Evolutionary conservation across 495 filamentous ascomycete species (phyloP), one percentile per base, ranked within the genome.

Genomic region (Annulohypoxylon maeteangense): DNA sequence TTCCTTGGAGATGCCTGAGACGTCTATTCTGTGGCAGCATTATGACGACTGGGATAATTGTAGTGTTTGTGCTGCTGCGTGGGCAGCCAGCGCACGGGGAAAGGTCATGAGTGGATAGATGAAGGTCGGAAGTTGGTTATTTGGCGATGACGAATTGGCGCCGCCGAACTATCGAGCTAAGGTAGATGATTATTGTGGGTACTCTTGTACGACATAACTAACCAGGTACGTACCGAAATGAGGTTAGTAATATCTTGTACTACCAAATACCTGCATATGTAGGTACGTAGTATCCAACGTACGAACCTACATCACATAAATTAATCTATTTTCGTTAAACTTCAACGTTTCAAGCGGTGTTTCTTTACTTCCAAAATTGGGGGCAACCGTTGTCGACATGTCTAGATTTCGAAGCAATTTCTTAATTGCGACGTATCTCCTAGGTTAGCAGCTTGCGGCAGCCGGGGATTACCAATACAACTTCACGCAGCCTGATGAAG

Each of bases 1-100:
- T 89, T 56, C 92, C 93, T 68, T 92, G 89, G 14, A 99, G 84
- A 82, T 98, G 94, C 56, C 95, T 89, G 27, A 99, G 85, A 78
- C 91, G 94, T 71, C 94, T 90, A 76, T 96, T 97, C 89, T 96
- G 83, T 65, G 86, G 80, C 56, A 88, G 78, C 68, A 88, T 77
- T n/a, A 55, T 75, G 11, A 27, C 23, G 23, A 14, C 23, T 10
- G 47, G 4, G 14, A 16, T 27, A 6, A 27, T 51, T 7, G 47
- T n/a, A 29, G 47, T 51, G 1, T 51, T 62, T 59, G 56, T 78
- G 81, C 51, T 71, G 74, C 53, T 68, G 38, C 64, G 78, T 78
- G 74, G 80, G 72, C 68, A 79, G 79, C 69, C 79, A 71, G 45
- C 76, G 61, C 82, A 80, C 80, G 14, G 83, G 29, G 72, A 44